These are phyloP conservation scores for Talaromyces sp. DNA, from an alignment of 2,329 filamentous ascomycete genomes.

Conservation along the genomic window DNA sequence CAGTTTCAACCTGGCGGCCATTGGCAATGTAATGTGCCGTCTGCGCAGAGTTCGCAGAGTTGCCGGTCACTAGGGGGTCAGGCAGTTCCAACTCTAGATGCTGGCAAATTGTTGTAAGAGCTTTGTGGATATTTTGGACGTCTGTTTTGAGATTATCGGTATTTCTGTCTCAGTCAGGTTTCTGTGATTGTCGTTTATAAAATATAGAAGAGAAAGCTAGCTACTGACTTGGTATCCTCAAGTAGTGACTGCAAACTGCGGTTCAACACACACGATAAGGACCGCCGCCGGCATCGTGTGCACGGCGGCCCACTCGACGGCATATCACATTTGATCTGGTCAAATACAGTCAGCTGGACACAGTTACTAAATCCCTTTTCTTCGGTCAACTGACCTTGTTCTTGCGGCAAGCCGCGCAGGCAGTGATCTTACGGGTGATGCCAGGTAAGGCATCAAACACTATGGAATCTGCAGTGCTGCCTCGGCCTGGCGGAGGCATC, in stretches of 20 bases:
- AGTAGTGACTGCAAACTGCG: constrained; percentile 42
- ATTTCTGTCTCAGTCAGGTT: constrained; percentile 16
- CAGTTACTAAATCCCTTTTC: neutral
- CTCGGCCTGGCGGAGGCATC: constrained; percentile 12
- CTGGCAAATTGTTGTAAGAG: constrained; percentile 27
- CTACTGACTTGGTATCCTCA: constrained; percentile 33
- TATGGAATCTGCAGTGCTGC: neutral
- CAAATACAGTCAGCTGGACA: neutral
- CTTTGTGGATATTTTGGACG: constrained; percentile 22
- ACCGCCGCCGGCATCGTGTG: constrained; percentile 40
- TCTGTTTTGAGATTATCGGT: constrained; percentile 27
- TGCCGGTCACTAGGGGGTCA: constrained; percentile 6
- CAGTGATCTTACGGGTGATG: constrained; percentile 37
- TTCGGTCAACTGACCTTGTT: constrained; percentile 36
- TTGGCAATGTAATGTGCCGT: neutral
- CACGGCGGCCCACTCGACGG: constrained; percentile 40
- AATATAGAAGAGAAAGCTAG: neutral
- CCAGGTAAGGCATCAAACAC: constrained; percentile 19
- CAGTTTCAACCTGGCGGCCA: neutral
- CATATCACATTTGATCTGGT: constrained; percentile 44
- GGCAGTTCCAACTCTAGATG: constrained; percentile 26
- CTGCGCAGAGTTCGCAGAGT: constrained; percentile 9
- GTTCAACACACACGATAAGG: constrained; percentile 43
- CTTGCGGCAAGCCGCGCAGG: constrained; percentile 47
- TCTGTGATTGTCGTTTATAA: neutral